Evolutionary conservation across 805 yeast genomes (phyloP).

Genomic region (Nakazawaea ambrosiae): DNA sequence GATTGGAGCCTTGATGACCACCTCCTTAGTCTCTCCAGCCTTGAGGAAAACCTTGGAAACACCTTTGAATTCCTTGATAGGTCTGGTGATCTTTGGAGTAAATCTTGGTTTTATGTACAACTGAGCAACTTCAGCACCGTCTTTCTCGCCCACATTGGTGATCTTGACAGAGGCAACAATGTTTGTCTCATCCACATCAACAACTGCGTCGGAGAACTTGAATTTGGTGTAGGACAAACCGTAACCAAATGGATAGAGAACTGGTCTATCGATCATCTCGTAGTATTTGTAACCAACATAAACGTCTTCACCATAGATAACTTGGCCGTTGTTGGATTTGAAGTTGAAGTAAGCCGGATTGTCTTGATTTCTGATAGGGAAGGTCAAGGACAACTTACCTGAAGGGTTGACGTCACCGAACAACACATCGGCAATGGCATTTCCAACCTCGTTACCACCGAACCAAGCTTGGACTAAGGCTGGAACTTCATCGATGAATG

Average conservation of each 20-base stretch:
- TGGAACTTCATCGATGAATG: conserved; percentile 33
- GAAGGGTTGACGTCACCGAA: conserved; percentile 50
- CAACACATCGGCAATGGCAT: conserved; percentile 44
- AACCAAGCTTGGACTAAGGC: conserved; percentile 43
- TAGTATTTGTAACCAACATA: conserved; percentile 52
- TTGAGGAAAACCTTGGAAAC: conserved; percentile 37
- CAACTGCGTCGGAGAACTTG: conserved; percentile 28
- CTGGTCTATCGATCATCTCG: conserved; percentile 38
- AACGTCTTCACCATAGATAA: conserved; percentile 52
- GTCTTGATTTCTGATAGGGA: conserved; percentile 39
- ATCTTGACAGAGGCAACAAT: conserved; percentile 29
- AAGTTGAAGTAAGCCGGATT: conserved; percentile 45
- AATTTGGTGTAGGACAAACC: conserved; percentile 51
- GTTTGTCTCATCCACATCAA: conserved; percentile 21
- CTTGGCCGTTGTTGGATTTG: conserved; percentile 40
- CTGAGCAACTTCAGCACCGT: conserved; percentile 46
- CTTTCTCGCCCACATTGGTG: conserved; percentile 34
- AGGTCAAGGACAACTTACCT: conserved; percentile 45
- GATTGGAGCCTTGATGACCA: conserved; percentile 27
- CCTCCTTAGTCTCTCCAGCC: conserved; percentile 34
- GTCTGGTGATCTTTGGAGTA: conserved; percentile 34
- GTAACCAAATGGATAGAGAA: conserved; percentile 48
- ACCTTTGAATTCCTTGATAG: conserved; percentile 47
- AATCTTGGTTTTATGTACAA: conserved; percentile 32
- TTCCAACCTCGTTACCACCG: conserved; percentile 49